A percentile compares a stretch with the other conserved stretches of the same genome.
Conservation (phyloP, 306 rosid genomes). For the Gynostemma pentaphyllum region DNA sequence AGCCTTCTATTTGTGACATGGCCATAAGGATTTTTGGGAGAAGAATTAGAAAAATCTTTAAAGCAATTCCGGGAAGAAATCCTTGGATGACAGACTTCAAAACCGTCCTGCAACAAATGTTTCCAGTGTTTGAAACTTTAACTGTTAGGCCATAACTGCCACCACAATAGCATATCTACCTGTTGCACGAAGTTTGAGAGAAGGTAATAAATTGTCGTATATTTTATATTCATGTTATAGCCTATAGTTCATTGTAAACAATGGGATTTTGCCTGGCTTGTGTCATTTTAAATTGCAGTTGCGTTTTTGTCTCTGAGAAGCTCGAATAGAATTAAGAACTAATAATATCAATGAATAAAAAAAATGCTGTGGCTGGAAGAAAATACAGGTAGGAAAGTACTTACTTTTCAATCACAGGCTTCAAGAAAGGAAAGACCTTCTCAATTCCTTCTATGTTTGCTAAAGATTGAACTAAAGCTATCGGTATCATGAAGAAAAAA, state of each 20-base stretch:
- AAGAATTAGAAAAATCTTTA: conserved; percentile 62
- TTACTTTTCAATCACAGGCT: conserved; percentile 51
- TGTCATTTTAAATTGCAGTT: conserved; percentile 3
- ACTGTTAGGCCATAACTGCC: conserved; percentile 6
- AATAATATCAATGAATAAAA: not conserved
- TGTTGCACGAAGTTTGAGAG: conserved; percentile 9
- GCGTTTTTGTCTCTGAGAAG: conserved; percentile 3
- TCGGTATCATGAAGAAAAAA: conserved; percentile 83
- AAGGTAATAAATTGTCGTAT: conserved; percentile 5
- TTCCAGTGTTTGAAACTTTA: conserved; percentile 16
- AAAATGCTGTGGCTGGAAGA: not conserved
- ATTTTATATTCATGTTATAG: conserved; percentile 1
- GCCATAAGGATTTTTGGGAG: conserved; percentile 68
- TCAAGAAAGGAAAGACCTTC: conserved; percentile 76
- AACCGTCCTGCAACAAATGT: conserved; percentile 37
- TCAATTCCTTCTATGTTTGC: conserved; percentile 73
- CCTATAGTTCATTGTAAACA: conserved; percentile 8
- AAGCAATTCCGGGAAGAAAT: conserved; percentile 79
- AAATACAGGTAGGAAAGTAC: conserved; percentile 19
- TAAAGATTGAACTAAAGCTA: conserved; percentile 80
- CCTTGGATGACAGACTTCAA: conserved; percentile 72
- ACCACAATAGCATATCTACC: not conserved
- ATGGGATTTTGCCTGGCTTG: conserved; percentile 1
- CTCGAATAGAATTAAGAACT: conserved; percentile 2
- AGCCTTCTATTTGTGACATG: conserved; percentile 81